A percentile compares a stretch with the other conserved stretches of the same genome.
These are phyloP conservation scores for Leishmania martiniquensis DNA, from an alignment of 208 protist species.

Conservation along the genomic window DNA sequence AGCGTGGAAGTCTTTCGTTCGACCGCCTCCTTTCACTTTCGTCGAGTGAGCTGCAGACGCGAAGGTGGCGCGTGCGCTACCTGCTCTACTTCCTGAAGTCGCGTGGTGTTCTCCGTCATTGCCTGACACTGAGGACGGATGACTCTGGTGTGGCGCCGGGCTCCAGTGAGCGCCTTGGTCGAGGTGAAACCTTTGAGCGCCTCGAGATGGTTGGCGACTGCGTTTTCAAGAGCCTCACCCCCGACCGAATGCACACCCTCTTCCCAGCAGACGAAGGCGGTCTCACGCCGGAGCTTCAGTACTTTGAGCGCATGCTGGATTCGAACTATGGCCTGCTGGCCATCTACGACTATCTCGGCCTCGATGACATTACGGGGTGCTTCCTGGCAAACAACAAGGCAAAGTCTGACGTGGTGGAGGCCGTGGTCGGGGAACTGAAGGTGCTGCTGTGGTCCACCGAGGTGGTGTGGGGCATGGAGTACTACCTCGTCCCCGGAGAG, in stretches of 20 bases:
- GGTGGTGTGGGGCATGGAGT: conserved; percentile 24
- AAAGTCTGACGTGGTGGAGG: conserved; percentile 87
- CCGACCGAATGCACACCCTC: conserved; percentile 58
- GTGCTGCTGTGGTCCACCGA: conserved; percentile 72
- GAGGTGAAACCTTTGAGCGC: conserved; percentile 67
- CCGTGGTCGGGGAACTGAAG: conserved; percentile 85
- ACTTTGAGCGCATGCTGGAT: conserved; percentile 71
- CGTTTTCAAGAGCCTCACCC: conserved; percentile 65
- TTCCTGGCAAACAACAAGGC: conserved; percentile 73
- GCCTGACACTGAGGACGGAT: neutral
- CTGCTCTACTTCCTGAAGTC: conserved; percentile 37
- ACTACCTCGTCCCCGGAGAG: conserved; percentile 25
- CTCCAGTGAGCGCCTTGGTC: neutral
- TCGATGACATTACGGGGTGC: conserved; percentile 59
- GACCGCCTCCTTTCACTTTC: conserved; percentile 31
- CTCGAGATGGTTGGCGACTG: conserved; percentile 87
- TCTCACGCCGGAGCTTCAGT: conserved; percentile 28
- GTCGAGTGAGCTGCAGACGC: conserved; percentile 13
- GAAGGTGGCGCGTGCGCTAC: conserved; percentile 42
- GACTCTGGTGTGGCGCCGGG: neutral
- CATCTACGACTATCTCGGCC: conserved; percentile 81
- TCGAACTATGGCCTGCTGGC: conserved; percentile 76
- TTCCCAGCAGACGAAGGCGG: conserved; percentile 66
- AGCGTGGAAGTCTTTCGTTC: conserved; percentile 21
- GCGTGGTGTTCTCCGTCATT: conserved; percentile 27